Evolutionary conservation across 2,329 filamentous ascomycete species (phyloP).

Genomic region (Amauroascus verrucosus): DNA sequence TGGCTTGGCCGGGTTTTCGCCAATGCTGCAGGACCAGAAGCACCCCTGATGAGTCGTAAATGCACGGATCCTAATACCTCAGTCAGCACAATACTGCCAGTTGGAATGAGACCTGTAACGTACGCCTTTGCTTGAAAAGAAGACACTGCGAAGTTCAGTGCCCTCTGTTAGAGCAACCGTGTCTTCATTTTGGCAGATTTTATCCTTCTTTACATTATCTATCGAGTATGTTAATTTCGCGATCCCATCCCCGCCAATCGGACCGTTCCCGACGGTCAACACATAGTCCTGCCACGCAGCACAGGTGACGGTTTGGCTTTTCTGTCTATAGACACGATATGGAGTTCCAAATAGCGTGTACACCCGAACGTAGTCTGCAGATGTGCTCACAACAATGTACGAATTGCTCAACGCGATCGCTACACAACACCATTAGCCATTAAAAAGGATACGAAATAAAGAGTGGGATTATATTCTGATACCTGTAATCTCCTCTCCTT

Average conservation of each 20-base stretch:
- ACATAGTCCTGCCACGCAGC: slow-evolving; percentile 93
- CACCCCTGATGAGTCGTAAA: slow-evolving; percentile 88
- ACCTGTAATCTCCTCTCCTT: slow-evolving; percentile 67
- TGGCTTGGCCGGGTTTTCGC: slow-evolving; percentile 73
- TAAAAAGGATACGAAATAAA: not conserved
- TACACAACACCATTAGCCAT: slow-evolving; percentile 12
- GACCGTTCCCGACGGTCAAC: slow-evolving; percentile 88
- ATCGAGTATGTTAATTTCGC: slow-evolving; percentile 80
- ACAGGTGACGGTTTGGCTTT: slow-evolving; percentile 86
- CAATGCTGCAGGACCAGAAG: slow-evolving; percentile 82
- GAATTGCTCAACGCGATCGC: slow-evolving; percentile 86
- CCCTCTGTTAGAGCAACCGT: slow-evolving; percentile 72
- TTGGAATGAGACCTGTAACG: not conserved
- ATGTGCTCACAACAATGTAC: slow-evolving; percentile 82
- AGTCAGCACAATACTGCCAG: slow-evolving; percentile 10
- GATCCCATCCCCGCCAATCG: slow-evolving; percentile 65
- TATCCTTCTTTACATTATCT: slow-evolving; percentile 85
- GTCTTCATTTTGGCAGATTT: slow-evolving; percentile 91
- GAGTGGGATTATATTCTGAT: slow-evolving; percentile 12
- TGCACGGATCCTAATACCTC: slow-evolving; percentile 65
- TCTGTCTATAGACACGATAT: slow-evolving; percentile 79
- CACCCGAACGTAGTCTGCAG: slow-evolving; percentile 76
- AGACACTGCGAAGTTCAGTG: slow-evolving; percentile 65
- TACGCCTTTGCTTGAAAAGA: slow-evolving; percentile 87
- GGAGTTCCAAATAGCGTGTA: slow-evolving; percentile 90